Conservation (phyloP, 192 early-diverging fungal genomes). For the Linnemannia zychae region DNA sequence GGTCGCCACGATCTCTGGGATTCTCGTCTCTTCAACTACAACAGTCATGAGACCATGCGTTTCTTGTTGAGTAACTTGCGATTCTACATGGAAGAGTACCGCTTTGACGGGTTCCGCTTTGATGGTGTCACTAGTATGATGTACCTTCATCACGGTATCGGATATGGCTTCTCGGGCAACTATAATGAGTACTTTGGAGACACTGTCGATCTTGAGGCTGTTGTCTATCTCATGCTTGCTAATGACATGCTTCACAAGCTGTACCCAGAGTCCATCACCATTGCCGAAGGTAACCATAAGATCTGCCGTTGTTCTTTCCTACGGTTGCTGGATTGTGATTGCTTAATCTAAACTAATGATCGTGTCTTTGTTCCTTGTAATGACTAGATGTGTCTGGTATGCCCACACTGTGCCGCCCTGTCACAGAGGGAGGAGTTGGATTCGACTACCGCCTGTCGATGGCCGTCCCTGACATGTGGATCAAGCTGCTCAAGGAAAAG, state of each 20-base stretch:
- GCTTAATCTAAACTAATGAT: neutral
- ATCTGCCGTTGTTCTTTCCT: neutral
- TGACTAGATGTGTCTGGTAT: conserved; percentile 96
- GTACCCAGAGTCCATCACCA: conserved; percentile 85
- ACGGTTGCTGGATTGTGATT: neutral
- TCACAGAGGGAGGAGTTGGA: conserved; percentile 91
- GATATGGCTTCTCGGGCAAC: conserved; percentile 91
- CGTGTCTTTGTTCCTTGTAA: neutral
- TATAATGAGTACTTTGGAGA: conserved; percentile 97
- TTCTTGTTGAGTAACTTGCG: conserved; percentile 96
- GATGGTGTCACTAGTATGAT: conserved; percentile 99
- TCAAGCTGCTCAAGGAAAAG: conserved; percentile 95
- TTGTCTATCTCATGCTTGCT: conserved; percentile 90
- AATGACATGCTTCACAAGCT: conserved; percentile 77
- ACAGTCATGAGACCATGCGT: conserved; percentile 89
- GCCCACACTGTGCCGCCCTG: conserved; percentile 93
- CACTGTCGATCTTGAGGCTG: conserved; percentile 84
- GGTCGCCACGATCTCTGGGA: conserved; percentile 97
- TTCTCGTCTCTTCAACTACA: conserved; percentile 95
- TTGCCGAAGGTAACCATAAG: conserved; percentile 84
- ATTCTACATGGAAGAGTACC: conserved; percentile 92
- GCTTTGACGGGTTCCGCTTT: conserved; percentile 98
- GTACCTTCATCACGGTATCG: conserved; percentile 96
- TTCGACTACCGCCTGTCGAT: conserved; percentile 98
- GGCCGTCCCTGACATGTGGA: conserved; percentile 99